Percentiles rank a stretch among this genome's conserved stretches.
Conservation (phyloP, 495 filamentous ascomycete species). For the Hypoxylon subgilvum region DNA sequence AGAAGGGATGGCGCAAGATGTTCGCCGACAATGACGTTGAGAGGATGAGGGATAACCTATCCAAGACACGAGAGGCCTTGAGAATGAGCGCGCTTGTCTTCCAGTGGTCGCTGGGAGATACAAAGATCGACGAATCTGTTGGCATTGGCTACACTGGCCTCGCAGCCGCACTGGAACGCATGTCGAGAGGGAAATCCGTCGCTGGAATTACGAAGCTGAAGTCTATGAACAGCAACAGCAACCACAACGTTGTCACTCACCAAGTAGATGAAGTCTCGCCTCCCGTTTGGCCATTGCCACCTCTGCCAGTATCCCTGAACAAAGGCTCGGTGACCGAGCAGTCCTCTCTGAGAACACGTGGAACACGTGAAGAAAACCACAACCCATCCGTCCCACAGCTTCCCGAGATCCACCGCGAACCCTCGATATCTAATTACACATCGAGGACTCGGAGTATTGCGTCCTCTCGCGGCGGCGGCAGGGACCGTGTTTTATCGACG, state of each 20-base stretch:
- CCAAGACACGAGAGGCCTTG: slow-evolving; percentile 46
- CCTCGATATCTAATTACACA: slow-evolving; percentile 38
- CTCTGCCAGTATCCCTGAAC: slow-evolving; percentile 12
- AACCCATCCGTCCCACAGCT: slow-evolving; percentile 12
- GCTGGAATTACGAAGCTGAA: slow-evolving; percentile 32
- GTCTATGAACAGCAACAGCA: slow-evolving; percentile 24
- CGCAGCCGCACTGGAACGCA: slow-evolving; percentile 51
- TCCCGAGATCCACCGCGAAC: slow-evolving; percentile 36
- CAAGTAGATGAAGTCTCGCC: slow-evolving; percentile 21
- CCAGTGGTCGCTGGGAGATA: slow-evolving; percentile 52
- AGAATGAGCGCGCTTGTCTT: slow-evolving; percentile 54
- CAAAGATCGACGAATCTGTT: slow-evolving; percentile 47
- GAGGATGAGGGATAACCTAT: slow-evolving; percentile 48
- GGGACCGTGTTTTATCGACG: slow-evolving; percentile 27
- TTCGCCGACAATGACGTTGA: slow-evolving; percentile 52
- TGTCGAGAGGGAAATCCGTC: slow-evolving; percentile 38
- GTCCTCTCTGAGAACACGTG: slow-evolving; percentile 12
- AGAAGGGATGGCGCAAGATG: slow-evolving; percentile 57
- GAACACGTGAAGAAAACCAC: slow-evolving; percentile 14
- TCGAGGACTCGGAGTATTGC: slow-evolving; percentile 17
- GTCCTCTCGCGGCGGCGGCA: slow-evolving; percentile 20
- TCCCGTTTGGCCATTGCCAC: slow-evolving; percentile 27
- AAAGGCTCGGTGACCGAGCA: slow-evolving; percentile 24
- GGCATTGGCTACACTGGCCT: slow-evolving; percentile 57
- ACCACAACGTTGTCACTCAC: slow-evolving; percentile 8